phyloP scores from a whole-genome alignment of 768 basidiomycete genomes.

The Fibroporia radiculosa region DNA sequence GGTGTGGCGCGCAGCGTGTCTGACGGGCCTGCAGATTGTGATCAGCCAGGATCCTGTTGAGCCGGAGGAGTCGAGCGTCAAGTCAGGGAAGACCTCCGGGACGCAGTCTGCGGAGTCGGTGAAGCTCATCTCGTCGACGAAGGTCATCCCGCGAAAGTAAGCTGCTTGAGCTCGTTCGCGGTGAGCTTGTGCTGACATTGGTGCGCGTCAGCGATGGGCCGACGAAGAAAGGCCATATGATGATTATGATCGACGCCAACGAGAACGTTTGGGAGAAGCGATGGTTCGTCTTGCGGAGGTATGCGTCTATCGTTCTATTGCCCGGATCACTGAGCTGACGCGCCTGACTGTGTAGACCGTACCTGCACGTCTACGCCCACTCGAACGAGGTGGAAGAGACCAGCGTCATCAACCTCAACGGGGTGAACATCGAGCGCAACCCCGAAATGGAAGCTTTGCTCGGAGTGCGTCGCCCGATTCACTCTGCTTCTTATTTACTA shows the following conservation, averaged over 20 bases:
- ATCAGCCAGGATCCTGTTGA: conserved; percentile 66
- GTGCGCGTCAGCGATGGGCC: conserved; percentile 55
- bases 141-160: conserved; percentile 66
- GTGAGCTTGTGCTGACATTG: neutral
- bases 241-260: conserved; percentile 74
- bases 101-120: conserved; percentile 40
- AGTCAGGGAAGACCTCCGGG: conserved; percentile 25
- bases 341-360: conserved; percentile 68
- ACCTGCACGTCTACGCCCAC: conserved; percentile 80
- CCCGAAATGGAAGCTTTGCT: conserved; percentile 82
- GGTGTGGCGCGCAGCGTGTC: neutral
- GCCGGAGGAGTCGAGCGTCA: conserved; percentile 34
- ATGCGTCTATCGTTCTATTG: conserved; percentile 1
- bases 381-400: conserved; percentile 81
- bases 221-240: conserved; percentile 79
- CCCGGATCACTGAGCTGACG: neutral
- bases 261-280: conserved; percentile 75
- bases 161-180: conserved; percentile 11
- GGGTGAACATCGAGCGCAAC: conserved; percentile 81
- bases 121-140: conserved; percentile 68
- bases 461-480: conserved; percentile 49
- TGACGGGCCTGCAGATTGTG: conserved; percentile 47
- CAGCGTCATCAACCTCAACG: conserved; percentile 73
- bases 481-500: neutral
- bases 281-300: conserved; percentile 89